Conservation (phyloP, 2,329 filamentous ascomycete genomes). For the Thielaviopsis musarum region DNA sequence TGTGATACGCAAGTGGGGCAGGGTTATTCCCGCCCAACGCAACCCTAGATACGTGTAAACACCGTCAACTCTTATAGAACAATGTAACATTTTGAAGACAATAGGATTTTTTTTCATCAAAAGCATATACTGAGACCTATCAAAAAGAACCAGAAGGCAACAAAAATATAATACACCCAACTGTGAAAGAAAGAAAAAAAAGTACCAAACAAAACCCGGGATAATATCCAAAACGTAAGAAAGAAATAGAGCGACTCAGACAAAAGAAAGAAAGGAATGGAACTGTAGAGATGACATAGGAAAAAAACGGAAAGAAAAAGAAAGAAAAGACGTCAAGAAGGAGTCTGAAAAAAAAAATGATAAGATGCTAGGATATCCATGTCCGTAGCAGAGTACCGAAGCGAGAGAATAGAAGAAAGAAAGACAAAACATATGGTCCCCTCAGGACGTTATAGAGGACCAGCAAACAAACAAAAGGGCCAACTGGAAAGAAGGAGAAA, state of each 20-base stretch:
- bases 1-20: not conserved
- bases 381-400: too few species aligned
- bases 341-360: not conserved
- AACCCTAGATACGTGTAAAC: not conserved
- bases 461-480: not conserved
- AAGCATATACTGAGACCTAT: not conserved
- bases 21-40: not conserved
- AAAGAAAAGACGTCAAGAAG: not conserved
- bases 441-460: constrained; percentile 4
- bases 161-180: not conserved
- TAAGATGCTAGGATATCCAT: too few species aligned
- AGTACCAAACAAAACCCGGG: not conserved
- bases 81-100: not conserved
- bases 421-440: not conserved
- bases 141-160: not conserved
- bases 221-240: not conserved
- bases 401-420: not conserved
- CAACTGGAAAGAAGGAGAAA: constrained; percentile 1
- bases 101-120: not conserved
- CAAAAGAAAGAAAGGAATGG: not conserved
- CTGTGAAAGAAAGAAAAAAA: not conserved
- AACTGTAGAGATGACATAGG: not conserved
- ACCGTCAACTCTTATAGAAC: not conserved
- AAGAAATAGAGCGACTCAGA: not conserved
- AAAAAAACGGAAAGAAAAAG: not conserved